Evolutionary conservation across 495 filamentous ascomycete species (phyloP), one percentile per base, ranked within the genome.

Genomic region (Daldinia decipiens): DNA sequence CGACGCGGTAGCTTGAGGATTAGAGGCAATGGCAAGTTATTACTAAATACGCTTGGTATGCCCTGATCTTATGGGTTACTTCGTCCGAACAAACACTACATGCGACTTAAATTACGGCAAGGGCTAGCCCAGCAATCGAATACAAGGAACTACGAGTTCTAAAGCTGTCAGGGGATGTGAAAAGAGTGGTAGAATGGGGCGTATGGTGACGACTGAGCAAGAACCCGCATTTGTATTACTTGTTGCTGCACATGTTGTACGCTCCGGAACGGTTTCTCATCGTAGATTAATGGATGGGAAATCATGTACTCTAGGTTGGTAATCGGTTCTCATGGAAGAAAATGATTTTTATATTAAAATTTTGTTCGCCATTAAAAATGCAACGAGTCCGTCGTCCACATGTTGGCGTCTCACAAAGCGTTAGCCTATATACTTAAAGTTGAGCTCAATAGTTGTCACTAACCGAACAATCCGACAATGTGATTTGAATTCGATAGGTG

Each of bases 261-360:
- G 67, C 72, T 76, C 65, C 56, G 73, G 66, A 59, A 68, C 68
- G 75, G 66, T 77, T 76, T 77, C 73, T 76, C 78, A 76, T 79
- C 76, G 79, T 83, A 81, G 76, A 81, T 60, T 77, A 78, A 78
- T 74, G 76, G 74, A 71, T 77, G 77, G 67, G 75, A 62, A 74
- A 79, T 76, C 70, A 76, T 83, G 81, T 82, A 81, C 77, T 78
- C 71, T 82, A 79, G 67, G 77, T 78, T 80, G 76, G 71, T 74
- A 80, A 76, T 75, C 59, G 75, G 70, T 68, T 68, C 59, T 61
- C 55, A 62, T 56, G 70, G 70, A 65, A 73, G 65, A 71, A 50
- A 52, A 19, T 12, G 64, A 60, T 29, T 64, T 55, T 67, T 29
- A n/a, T 45, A 51, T 61, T 47, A 24, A 19, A 36, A 54, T 67